Base-by-base conservation (phyloP, 805 yeast species). In the Monosporozyma yasuniensis region DNA sequence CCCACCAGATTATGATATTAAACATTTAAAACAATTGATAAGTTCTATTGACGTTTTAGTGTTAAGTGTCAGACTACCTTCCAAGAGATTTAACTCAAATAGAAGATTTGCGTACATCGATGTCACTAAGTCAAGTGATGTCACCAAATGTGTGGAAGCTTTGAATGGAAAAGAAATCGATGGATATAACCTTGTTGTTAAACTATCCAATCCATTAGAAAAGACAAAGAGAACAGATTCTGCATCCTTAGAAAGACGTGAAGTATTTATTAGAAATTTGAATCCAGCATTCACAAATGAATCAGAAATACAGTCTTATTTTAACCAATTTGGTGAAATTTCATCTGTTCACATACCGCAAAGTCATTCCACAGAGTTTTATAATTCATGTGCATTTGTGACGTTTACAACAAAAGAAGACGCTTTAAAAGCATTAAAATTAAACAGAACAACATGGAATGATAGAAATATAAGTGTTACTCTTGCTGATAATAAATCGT, bases 31-130 rank as follows among this genome's bases (percentile, higher is more conserved):
- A 14, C 53, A 58, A 0, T 19, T 76, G 10, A 50, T 60, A 0
- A 43, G 63, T 2, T 59, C 57, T 39, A 80, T 81, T 0, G 50
- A 51, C 9, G 46, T 56, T 2, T 53, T 65, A 2, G 60, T 80
- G 3, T 52, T 77, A 1, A 74, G 77, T 47, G 66, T 83, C 0
- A 67, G 95, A 47, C 69, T 85, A 32, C 96, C 96, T 0, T 76
- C 86, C 0, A 73, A 81, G 51, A 72, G 72, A 43, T 72, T 67
- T 44, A 77, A 78, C 56, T 61, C 77, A 4, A 73, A 74, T 28
- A 72, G 93, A 50, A 63, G 95, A 28, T 87, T 87, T 60, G 85
- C 91, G 54, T 87, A 87, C 59, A 72, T 84, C 14, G 93, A 85
- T 56, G 81, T 67, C 54, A 49, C 64, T 0, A 59, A 69, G 4